Evolutionary conservation across 768 basidiomycete genomes (phyloP).

Genomic region (Pseudohyphozyma bogoriensis): DNA sequence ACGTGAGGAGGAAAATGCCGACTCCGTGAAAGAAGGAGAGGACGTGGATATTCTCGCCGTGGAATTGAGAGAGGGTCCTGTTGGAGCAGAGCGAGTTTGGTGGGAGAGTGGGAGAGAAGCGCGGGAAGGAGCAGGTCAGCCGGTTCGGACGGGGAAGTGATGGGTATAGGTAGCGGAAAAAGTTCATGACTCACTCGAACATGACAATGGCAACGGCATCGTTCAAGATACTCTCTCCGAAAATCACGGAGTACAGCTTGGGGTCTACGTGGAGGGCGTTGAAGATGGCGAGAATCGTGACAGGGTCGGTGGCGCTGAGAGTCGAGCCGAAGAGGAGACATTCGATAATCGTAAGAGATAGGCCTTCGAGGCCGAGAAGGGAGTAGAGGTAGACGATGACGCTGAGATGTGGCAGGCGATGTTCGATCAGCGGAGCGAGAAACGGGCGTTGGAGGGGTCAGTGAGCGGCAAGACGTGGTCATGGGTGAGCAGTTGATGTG

Average conservation of each 20-base stretch:
- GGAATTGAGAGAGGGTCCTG: constrained; percentile 85
- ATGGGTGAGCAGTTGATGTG: too few relatives aligned
- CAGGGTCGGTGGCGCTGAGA: constrained; percentile 92
- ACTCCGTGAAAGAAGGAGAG: constrained; percentile 86
- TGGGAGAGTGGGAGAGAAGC: not conserved
- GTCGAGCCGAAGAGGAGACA: constrained; percentile 95
- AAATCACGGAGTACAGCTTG: constrained; percentile 92
- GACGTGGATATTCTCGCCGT: constrained; percentile 71
- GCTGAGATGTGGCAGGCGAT: constrained; percentile 40
- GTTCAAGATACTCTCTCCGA: constrained; percentile 91
- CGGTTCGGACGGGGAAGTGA: not conserved
- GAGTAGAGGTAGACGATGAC: constrained; percentile 91
- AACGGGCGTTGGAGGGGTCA: too few relatives aligned
- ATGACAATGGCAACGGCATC: constrained; percentile 99
- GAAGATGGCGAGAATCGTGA: constrained; percentile 96
- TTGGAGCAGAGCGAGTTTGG: not conserved
- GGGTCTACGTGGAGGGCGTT: constrained; percentile 98
- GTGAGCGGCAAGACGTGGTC: not conserved
- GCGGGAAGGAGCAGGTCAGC: not conserved
- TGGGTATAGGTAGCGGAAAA: not conserved
- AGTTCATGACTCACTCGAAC: constrained; percentile 73
- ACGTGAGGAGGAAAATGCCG: constrained; percentile 94
- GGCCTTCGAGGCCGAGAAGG: constrained; percentile 78
- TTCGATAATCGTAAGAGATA: constrained; percentile 76
- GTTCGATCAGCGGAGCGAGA: not conserved